Percentiles rank a stretch among this genome's conserved stretches.
Conservation (phyloP, 225 moss, liverwort and hornwort genomes). For the Bryoerythrophyllum caledonicum region DNA sequence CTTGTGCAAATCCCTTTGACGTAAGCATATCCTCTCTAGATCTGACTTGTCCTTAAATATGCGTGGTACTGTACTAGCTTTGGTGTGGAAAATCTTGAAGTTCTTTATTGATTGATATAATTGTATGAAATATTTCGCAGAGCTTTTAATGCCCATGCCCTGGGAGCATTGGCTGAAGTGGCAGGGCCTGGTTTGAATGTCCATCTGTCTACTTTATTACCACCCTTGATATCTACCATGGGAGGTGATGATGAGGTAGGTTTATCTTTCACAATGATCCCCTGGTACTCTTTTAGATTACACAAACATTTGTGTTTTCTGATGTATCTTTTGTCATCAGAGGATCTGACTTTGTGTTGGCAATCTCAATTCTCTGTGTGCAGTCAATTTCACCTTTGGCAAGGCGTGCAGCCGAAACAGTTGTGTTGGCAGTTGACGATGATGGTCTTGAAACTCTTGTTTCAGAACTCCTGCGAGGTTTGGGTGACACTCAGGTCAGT, state of each 20-base stretch:
- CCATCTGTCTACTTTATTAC: constrained; percentile 82
- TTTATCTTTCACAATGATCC: neutral
- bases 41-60: neutral
- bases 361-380: constrained; percentile 26
- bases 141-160: constrained; percentile 95
- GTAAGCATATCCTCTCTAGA: constrained; percentile 40
- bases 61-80: neutral
- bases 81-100: neutral
- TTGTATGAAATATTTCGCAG: constrained; percentile 39
- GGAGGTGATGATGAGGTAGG: constrained; percentile 73
- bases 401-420: constrained; percentile 87
- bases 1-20: constrained; percentile 93
- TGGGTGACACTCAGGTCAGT: constrained; percentile 76
- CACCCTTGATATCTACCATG: constrained; percentile 89
- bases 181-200: constrained; percentile 95
- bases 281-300: neutral
- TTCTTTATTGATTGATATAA: neutral
- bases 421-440: constrained; percentile 88
- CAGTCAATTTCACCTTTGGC: constrained; percentile 69
- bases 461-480: constrained; percentile 76
- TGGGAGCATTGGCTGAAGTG: constrained; percentile 97
- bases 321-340: neutral
- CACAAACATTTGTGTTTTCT: constrained; percentile 1
- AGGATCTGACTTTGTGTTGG: constrained; percentile 12
- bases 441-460: constrained; percentile 89